Percentiles rank a stretch among this genome's conserved stretches.
Conservation (phyloP, 768 basidiomycete species). For the Serendipita indica region DNA sequence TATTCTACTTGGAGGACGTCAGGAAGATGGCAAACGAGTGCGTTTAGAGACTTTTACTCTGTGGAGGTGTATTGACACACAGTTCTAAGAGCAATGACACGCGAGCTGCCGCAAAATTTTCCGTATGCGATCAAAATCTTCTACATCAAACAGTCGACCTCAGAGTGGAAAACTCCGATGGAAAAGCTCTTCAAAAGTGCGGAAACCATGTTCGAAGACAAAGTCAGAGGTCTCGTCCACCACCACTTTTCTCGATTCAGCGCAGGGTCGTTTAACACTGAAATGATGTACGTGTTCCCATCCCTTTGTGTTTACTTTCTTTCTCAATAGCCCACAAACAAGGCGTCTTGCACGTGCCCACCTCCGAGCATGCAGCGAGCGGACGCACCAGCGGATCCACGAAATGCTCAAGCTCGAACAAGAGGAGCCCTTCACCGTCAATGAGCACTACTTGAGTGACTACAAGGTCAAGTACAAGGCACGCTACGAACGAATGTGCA, state of each 20-base stretch:
- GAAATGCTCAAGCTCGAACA: slow-evolving; percentile 38
- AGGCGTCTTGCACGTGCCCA: slow-evolving; percentile 39
- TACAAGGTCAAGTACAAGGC: slow-evolving; percentile 36
- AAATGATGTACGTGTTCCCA: slow-evolving; percentile 28
- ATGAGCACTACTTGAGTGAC: slow-evolving; percentile 35
- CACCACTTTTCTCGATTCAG: slow-evolving; percentile 39
- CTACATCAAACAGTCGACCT: slow-evolving; percentile 28
- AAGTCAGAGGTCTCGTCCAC: slow-evolving; percentile 31
- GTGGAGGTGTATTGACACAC: not conserved
- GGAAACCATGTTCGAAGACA: slow-evolving; percentile 24
- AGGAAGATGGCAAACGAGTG: not conserved
- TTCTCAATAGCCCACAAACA: not conserved
- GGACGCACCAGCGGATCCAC: slow-evolving; percentile 28
- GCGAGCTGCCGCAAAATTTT: slow-evolving; percentile 53
- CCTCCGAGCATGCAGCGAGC: slow-evolving; percentile 29
- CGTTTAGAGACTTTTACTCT: no score
- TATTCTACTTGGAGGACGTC: not conserved
- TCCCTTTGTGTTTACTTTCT: not conserved
- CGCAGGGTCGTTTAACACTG: slow-evolving; percentile 37
- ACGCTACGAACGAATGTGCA: no score
- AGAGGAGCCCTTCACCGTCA: slow-evolving; percentile 34
- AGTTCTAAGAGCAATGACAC: slow-evolving; percentile 42
- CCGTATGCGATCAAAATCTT: slow-evolving; percentile 36
- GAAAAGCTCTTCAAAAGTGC: slow-evolving; percentile 31
- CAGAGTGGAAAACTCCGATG: slow-evolving; percentile 25